A percentile compares a stretch with the other conserved stretches of the same genome.
Conservation (phyloP, 2,329 filamentous ascomycete genomes). For the Diplodia seriata region DNA sequence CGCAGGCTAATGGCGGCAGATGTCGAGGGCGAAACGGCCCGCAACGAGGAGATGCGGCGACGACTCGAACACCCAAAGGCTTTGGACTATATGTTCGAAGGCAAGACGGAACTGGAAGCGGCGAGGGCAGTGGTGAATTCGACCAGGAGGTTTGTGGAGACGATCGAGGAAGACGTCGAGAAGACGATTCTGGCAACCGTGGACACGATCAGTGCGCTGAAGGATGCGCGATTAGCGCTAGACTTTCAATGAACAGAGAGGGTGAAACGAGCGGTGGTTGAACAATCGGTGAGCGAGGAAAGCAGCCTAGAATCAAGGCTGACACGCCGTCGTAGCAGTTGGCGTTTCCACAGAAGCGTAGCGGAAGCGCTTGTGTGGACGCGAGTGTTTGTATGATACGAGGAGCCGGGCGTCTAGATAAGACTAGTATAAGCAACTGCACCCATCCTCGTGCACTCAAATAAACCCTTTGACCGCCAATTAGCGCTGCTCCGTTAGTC, state of each 20-base stretch:
- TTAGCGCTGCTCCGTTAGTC: not conserved
- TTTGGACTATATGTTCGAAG: conserved; percentile 61
- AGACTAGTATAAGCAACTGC: not conserved
- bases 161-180: conserved; percentile 6
- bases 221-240: conserved; percentile 13
- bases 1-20: conserved; percentile 15
- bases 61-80: conserved; percentile 4
- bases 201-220: conserved; percentile 7
- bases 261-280: not conserved
- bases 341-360: too few relatives aligned
- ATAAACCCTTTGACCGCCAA: not conserved
- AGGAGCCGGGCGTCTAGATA: not conserved
- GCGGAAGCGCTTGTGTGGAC: too few relatives aligned
- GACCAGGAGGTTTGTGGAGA: not conserved
- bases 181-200: conserved; percentile 1
- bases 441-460: not conserved
- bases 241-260: not conserved
- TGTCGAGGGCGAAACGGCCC: not conserved
- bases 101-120: conserved; percentile 72
- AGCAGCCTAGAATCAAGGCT: too few relatives aligned
- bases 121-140: conserved; percentile 48
- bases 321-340: too few relatives aligned
- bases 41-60: not conserved
- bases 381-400: not conserved
- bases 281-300: too few relatives aligned